These are phyloP conservation scores for Trichoderma asperellum DNA, from an alignment of 2,329 filamentous ascomycete species.

Conservation along the genomic window DNA sequence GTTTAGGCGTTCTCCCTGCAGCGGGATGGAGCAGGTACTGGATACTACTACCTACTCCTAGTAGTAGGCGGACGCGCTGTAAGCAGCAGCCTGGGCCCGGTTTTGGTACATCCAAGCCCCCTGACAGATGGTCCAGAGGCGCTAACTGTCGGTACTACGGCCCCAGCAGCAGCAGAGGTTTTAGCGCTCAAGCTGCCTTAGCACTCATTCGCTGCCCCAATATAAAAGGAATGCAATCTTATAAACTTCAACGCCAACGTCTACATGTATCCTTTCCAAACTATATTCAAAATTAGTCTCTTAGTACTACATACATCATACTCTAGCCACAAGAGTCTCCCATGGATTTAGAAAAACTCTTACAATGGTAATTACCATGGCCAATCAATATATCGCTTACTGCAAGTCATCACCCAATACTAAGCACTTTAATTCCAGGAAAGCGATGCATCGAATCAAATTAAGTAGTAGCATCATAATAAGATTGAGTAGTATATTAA, in stretches of 20 bases:
- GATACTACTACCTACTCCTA: too few relatives aligned
- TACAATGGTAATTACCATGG: not conserved
- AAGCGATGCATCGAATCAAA: not conserved
- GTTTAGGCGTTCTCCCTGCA: too few relatives aligned
- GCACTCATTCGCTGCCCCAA: not conserved
- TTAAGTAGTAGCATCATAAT: too few relatives aligned
- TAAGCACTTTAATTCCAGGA: not conserved
- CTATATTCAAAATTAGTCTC: not conserved
- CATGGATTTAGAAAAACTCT: too few relatives aligned
- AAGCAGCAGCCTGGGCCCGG: not conserved
- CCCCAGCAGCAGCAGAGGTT: not conserved
- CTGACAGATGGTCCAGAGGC: not conserved
- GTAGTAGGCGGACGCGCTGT: not conserved
- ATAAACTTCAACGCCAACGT: not conserved
- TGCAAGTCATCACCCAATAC: not conserved
- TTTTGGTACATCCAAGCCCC: not conserved
- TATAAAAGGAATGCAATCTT: not conserved
- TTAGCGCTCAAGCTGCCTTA: not conserved
- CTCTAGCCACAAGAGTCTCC: too few relatives aligned
- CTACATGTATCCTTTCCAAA: not conserved
- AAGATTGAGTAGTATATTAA: too few relatives aligned
- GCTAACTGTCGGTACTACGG: not conserved
- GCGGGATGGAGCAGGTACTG: not conserved
- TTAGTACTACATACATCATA: too few relatives aligned
- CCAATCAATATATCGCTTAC: not conserved